phyloP scores from a whole-genome alignment of 495 filamentous ascomycete species.

The Penicillium atrosanguineum region DNA sequence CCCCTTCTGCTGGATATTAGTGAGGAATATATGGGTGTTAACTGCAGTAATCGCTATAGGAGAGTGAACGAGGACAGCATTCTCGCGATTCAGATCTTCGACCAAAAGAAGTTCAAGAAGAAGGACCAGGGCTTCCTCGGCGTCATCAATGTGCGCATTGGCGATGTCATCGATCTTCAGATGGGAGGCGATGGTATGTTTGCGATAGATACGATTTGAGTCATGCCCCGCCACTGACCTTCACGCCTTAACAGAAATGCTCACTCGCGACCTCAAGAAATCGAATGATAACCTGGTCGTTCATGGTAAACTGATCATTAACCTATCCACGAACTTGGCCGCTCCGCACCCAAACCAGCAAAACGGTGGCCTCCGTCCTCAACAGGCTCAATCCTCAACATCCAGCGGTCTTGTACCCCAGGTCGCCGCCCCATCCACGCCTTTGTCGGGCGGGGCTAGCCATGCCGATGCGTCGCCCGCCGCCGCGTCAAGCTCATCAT shows the following conservation, averaged over 20 bases:
- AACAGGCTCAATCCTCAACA: conserved; percentile 38
- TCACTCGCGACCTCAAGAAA: conserved; percentile 97
- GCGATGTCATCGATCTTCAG: conserved; percentile 85
- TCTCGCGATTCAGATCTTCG: conserved; percentile 95
- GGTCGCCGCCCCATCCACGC: conserved; percentile 26
- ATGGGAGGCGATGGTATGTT: conserved; percentile 85
- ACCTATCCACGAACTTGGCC: conserved; percentile 83
- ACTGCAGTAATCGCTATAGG: conserved; percentile 44
- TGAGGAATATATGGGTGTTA: not conserved
- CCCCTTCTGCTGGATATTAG: conserved; percentile 17
- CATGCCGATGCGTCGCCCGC: conserved; percentile 30
- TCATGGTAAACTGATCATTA: conserved; percentile 95
- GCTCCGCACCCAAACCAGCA: conserved; percentile 49
- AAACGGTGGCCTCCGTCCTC: conserved; percentile 32
- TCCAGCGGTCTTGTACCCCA: conserved; percentile 44
- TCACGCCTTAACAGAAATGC: conserved; percentile 65
- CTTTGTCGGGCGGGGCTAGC: conserved; percentile 32
- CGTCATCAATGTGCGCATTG: conserved; percentile 94
- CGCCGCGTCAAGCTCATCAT: conserved; percentile 34
- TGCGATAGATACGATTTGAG: conserved; percentile 5
- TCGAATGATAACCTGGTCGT: conserved; percentile 97
- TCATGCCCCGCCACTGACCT: conserved; percentile 10
- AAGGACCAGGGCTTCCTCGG: conserved; percentile 99
- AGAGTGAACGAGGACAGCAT: conserved; percentile 90
- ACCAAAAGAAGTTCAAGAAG: conserved; percentile 99